These are phyloP conservation scores for Penicillium mononematosum DNA, from an alignment of 495 filamentous ascomycete genomes.

Conservation along the genomic window DNA sequence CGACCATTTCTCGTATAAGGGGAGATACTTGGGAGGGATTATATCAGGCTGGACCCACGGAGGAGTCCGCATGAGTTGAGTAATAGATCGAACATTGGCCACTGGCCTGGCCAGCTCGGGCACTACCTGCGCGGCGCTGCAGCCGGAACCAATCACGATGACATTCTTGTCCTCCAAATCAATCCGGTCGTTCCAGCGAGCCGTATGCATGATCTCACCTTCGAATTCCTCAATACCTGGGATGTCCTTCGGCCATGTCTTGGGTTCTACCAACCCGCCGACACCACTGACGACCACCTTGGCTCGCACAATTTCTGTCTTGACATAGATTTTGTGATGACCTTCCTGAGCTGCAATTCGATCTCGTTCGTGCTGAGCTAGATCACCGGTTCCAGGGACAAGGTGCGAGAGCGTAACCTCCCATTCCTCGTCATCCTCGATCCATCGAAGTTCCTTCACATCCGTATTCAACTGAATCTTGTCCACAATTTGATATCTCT, in stretches of 20 bases:
- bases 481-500: constrained; percentile 55
- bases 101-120: constrained; percentile 38
- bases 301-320: constrained; percentile 47
- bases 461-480: constrained; percentile 60
- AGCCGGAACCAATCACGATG: constrained; percentile 62
- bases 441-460: constrained; percentile 47
- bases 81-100: constrained; percentile 54
- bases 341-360: constrained; percentile 33
- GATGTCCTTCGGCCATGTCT: constrained; percentile 48
- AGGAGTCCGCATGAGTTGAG: constrained; percentile 61
- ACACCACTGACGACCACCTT: constrained; percentile 59
- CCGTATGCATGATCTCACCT: constrained; percentile 58
- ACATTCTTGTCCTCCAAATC: constrained; percentile 53
- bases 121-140: constrained; percentile 51
- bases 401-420: constrained; percentile 50
- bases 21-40: constrained; percentile 15
- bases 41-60: constrained; percentile 54
- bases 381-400: constrained; percentile 52
- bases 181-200: constrained; percentile 51
- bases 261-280: constrained; percentile 55
- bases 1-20: constrained; percentile 41
- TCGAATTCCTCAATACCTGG: constrained; percentile 54
- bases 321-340: constrained; percentile 38
- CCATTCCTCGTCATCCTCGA: constrained; percentile 56
- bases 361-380: constrained; percentile 35